phyloP scores from a whole-genome alignment of 176 grass and related monocot species.

The Secale cereale region DNA sequence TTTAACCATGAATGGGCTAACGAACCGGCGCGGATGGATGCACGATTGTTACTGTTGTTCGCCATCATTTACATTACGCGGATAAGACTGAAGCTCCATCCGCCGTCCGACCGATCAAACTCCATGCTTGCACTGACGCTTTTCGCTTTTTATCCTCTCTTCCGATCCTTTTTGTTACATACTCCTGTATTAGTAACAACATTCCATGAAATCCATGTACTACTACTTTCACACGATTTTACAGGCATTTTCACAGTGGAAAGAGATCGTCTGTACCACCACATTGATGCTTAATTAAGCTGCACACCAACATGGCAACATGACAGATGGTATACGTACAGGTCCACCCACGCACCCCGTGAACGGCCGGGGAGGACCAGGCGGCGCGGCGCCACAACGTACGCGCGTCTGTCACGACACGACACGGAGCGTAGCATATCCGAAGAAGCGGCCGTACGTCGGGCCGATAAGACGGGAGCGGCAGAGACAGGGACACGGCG shows the following conservation, averaged over 20 bases:
- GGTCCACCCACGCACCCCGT: not conserved
- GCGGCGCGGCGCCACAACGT: not conserved
- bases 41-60: not conserved
- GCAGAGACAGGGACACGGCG: slow-evolving; percentile 1
- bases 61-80: not conserved
- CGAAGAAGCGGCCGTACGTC: not conserved
- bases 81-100: not conserved
- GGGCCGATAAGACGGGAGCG: not conserved
- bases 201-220: too few species aligned
- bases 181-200: too few species aligned
- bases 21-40: not conserved
- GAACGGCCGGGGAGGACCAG: not conserved
- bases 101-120: not conserved
- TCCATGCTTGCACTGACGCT: not conserved
- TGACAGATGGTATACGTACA: too few species aligned
- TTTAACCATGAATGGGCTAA: slow-evolving; percentile 7
- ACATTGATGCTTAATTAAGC: not conserved
- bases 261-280: not conserved
- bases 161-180: not conserved
- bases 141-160: not conserved
- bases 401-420: not conserved
- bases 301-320: not conserved
- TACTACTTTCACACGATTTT: not conserved
- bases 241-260: not conserved
- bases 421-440: not conserved